Evolutionary conservation across 1,139 yeast species (phyloP).

Genomic region (Yarrowia galli): DNA sequence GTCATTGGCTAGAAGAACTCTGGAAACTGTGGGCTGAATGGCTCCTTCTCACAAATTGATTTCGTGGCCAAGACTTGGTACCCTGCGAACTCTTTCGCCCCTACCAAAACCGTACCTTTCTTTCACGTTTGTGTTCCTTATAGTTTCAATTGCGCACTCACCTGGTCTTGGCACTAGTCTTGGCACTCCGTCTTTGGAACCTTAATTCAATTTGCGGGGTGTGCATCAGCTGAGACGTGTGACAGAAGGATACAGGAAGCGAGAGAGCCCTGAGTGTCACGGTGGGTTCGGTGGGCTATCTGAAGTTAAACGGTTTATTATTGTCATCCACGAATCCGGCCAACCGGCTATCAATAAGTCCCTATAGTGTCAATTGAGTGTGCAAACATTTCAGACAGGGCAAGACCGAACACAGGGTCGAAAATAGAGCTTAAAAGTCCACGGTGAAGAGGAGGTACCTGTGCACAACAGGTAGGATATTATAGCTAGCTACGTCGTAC

Average conservation of each 20-base stretch:
- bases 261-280: background rate
- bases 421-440: background rate
- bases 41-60: background rate
- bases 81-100: background rate
- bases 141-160: conserved; percentile 5
- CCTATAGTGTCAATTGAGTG: too few relatives aligned
- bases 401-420: background rate
- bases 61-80: background rate
- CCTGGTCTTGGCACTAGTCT: conserved; percentile 27
- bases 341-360: too few relatives aligned
- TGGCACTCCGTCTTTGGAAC: background rate
- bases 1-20: background rate
- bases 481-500: too few relatives aligned
- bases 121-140: conserved; percentile 1
- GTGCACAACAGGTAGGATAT: background rate
- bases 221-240: background rate
- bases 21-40: background rate
- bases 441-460: background rate
- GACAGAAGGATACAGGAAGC: background rate
- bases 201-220: conserved; percentile 2
- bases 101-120: background rate
- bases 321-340: too few relatives aligned
- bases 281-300: conserved; percentile 4
- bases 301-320: too few relatives aligned
- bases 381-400: too few relatives aligned